phyloP scores from a whole-genome alignment of 1,284 basidiomycete genomes.

The Irpex sp. region DNA sequence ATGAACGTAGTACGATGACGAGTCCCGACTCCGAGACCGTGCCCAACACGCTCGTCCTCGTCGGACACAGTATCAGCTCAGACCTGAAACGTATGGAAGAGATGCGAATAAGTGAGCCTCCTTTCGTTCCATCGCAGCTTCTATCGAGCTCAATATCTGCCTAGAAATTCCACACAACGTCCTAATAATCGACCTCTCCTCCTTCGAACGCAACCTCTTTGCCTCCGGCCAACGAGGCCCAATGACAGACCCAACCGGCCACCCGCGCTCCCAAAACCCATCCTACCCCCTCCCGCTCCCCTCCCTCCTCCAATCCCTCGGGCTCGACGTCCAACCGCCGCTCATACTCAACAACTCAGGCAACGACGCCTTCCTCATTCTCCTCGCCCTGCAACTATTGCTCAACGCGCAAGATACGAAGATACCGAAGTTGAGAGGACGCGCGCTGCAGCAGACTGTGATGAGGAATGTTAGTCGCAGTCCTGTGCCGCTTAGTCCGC shows the following conservation, averaged over 20 bases:
- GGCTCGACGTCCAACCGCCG: conserved; percentile 32
- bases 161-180: conserved; percentile 71
- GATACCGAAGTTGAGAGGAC: conserved; percentile 19
- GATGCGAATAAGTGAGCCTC: conserved; percentile 64
- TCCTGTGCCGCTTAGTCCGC: not conserved
- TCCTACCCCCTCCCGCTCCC: conserved; percentile 50
- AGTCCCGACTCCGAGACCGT: conserved; percentile 74
- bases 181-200: conserved; percentile 61
- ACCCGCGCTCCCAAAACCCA: conserved; percentile 34
- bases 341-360: conserved; percentile 56
- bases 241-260: conserved; percentile 54
- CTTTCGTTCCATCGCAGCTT: conserved; percentile 13
- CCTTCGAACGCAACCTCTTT: conserved; percentile 58
- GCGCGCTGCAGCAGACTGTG: conserved; percentile 12
- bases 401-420: conserved; percentile 41
- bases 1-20: conserved; percentile 51
- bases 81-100: conserved; percentile 61
- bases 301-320: conserved; percentile 48
- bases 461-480: conserved; percentile 16
- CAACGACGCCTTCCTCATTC: conserved; percentile 62
- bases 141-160: conserved; percentile 15
- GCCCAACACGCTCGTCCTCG: conserved; percentile 68
- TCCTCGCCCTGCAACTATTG: conserved; percentile 61
- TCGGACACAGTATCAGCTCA: conserved; percentile 59
- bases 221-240: conserved; percentile 45